phyloP scores from a whole-genome alignment of 1,284 basidiomycete genomes.

The Coniferiporia weirii region DNA sequence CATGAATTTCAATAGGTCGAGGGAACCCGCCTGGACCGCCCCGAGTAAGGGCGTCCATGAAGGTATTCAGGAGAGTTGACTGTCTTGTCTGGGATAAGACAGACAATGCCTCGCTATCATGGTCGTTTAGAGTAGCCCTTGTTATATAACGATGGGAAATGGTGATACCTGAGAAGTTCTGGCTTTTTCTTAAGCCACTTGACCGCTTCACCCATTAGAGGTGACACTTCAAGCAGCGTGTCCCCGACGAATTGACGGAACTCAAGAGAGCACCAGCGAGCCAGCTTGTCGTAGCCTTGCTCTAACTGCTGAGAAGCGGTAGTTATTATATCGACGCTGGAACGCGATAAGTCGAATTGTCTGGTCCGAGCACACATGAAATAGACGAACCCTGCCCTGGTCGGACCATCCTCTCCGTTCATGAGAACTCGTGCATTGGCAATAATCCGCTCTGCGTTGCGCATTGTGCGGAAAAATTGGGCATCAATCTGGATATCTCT shows the following conservation, averaged over 20 bases:
- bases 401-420: slow-evolving; percentile 78
- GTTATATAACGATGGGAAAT: background rate
- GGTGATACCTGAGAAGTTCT: slow-evolving; percentile 70
- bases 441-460: slow-evolving; percentile 79
- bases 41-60: slow-evolving; percentile 84
- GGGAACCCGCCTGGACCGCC: slow-evolving; percentile 87
- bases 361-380: background rate
- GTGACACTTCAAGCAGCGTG: slow-evolving; percentile 72
- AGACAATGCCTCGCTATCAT: slow-evolving; percentile 67
- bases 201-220: slow-evolving; percentile 70
- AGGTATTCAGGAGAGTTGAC: slow-evolving; percentile 70
- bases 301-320: slow-evolving; percentile 80
- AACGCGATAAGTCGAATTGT: slow-evolving; percentile 2
- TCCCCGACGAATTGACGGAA: slow-evolving; percentile 81
- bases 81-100: slow-evolving; percentile 81
- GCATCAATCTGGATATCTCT: slow-evolving; percentile 72
- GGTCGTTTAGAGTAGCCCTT: slow-evolving; percentile 5
- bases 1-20: slow-evolving; percentile 93
- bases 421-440: slow-evolving; percentile 83
- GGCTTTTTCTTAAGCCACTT: slow-evolving; percentile 68
- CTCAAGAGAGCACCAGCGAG: slow-evolving; percentile 82
- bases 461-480: slow-evolving; percentile 81
- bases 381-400: slow-evolving; percentile 69
- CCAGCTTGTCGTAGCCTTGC: slow-evolving; percentile 84
- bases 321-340: slow-evolving; percentile 84